Conservation (phyloP, 768 basidiomycete genomes). For the Cystobasidiopsis lactophilus region DNA sequence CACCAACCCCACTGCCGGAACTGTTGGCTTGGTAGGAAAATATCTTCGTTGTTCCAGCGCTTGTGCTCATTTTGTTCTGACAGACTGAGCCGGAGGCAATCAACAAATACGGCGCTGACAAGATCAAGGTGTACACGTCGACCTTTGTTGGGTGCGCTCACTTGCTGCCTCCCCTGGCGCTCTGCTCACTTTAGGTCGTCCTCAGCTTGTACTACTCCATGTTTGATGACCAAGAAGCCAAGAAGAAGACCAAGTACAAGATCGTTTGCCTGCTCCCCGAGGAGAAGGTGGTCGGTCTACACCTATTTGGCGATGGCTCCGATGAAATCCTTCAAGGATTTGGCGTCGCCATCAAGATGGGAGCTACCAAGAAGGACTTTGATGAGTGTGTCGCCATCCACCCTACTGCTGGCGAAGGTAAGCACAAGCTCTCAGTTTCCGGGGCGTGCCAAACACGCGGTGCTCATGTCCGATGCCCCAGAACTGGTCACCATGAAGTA, state of each 20-base stretch:
- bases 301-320: constrained; percentile 72
- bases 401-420: constrained; percentile 26
- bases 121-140: constrained; percentile 69
- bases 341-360: constrained; percentile 94
- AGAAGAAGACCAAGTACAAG: constrained; percentile 88
- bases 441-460: too few relatives aligned
- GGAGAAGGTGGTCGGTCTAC: constrained; percentile 87
- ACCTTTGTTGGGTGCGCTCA: constrained; percentile 19
- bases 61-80: constrained; percentile 37
- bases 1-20: constrained; percentile 37
- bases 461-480: too few relatives aligned
- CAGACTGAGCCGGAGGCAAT: constrained; percentile 70
- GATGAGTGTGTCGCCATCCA: constrained; percentile 83
- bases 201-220: constrained; percentile 70
- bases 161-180: background rate
- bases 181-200: constrained; percentile 4
- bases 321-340: constrained; percentile 95
- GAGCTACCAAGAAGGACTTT: constrained; percentile 54
- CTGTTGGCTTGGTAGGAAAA: background rate
- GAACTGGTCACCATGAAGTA: background rate
- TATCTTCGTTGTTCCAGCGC: constrained; percentile 3
- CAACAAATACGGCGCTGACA: constrained; percentile 56
- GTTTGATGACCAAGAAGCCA: constrained; percentile 57
- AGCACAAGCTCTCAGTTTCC: background rate
- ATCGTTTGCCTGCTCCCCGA: constrained; percentile 66